phyloP scores from a whole-genome alignment of 1,139 yeast species.

The Saccharomycopsis hybrid region DNA sequence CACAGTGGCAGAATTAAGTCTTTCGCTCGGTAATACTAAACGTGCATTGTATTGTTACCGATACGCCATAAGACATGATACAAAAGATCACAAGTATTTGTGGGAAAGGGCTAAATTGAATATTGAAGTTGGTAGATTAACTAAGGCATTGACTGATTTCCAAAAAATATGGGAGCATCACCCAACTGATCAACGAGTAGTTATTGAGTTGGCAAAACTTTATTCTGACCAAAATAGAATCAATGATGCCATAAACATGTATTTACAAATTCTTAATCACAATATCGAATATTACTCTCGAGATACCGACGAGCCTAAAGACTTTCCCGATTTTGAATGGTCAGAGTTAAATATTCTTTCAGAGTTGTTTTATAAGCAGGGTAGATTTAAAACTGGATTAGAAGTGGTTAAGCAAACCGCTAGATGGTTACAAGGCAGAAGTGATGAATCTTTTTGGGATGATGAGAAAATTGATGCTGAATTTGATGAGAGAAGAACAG shows the following conservation, averaged over 20 bases:
- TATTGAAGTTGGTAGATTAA: slow-evolving; percentile 54
- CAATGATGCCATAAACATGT: slow-evolving; percentile 75
- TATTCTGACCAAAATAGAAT: slow-evolving; percentile 71
- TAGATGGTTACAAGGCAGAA: slow-evolving; percentile 76
- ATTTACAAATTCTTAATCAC: slow-evolving; percentile 56
- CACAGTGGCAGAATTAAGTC: slow-evolving; percentile 70
- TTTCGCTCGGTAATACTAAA: slow-evolving; percentile 61
- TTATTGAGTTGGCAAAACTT: slow-evolving; percentile 70
- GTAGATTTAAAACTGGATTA: slow-evolving; percentile 59
- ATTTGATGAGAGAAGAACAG: slow-evolving; percentile 63
- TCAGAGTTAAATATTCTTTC: slow-evolving; percentile 78
- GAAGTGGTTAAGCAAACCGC: slow-evolving; percentile 62
- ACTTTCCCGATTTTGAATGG: slow-evolving; percentile 62
- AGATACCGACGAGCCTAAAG: slow-evolving; percentile 23
- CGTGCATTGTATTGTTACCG: slow-evolving; percentile 84
- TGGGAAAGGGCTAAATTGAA: slow-evolving; percentile 54
- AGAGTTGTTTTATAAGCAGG: slow-evolving; percentile 67
- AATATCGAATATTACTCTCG: slow-evolving; percentile 30
- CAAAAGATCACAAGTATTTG: slow-evolving; percentile 18
- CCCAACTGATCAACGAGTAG: slow-evolving; percentile 57
- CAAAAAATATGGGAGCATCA: slow-evolving; percentile 52
- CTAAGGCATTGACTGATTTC: slow-evolving; percentile 72
- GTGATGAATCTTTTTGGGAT: slow-evolving; percentile 77
- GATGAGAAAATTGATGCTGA: slow-evolving; percentile 52
- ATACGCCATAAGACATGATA: slow-evolving; percentile 47